phyloP scores from a whole-genome alignment of 129 eudicot species.

The Flaveria brownii region DNA sequence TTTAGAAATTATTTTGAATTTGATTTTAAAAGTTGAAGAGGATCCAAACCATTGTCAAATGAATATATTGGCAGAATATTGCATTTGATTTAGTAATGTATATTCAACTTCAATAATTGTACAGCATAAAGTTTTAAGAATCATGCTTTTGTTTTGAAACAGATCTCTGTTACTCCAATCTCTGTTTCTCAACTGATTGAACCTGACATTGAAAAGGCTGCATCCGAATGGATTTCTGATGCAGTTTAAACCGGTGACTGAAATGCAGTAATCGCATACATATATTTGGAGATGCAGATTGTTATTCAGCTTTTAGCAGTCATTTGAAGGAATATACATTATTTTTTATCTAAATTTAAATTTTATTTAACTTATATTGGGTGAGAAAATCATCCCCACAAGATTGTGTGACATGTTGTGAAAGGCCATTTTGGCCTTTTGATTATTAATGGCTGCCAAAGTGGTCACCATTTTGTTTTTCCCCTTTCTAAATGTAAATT shows the following conservation, averaged over 20 bases:
- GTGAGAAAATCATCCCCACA: slow-evolving; percentile 35
- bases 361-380: slow-evolving; percentile 31
- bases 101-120: not conserved
- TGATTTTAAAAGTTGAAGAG: not conserved
- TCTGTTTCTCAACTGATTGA: slow-evolving; percentile 46
- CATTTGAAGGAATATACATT: slow-evolving; percentile 2
- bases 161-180: slow-evolving; percentile 74
- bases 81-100: not conserved
- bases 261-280: slow-evolving; percentile 32
- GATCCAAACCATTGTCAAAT: not conserved
- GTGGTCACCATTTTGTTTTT: slow-evolving; percentile 28
- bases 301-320: slow-evolving; percentile 22
- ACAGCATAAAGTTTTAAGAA: not conserved
- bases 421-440: slow-evolving; percentile 34
- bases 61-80: not conserved
- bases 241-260: slow-evolving; percentile 47
- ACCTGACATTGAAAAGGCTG: slow-evolving; percentile 55
- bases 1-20: not conserved
- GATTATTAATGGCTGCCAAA: slow-evolving; percentile 33
- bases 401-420: slow-evolving; percentile 45
- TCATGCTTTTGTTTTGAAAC: slow-evolving; percentile 33
- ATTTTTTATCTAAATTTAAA: slow-evolving; percentile 3
- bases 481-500: not conserved
- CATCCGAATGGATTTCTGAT: slow-evolving; percentile 68
- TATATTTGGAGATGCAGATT: slow-evolving; percentile 46